Base-by-base conservation (phyloP, 805 yeast genomes). In the Phaffomyces antillensis region DNA sequence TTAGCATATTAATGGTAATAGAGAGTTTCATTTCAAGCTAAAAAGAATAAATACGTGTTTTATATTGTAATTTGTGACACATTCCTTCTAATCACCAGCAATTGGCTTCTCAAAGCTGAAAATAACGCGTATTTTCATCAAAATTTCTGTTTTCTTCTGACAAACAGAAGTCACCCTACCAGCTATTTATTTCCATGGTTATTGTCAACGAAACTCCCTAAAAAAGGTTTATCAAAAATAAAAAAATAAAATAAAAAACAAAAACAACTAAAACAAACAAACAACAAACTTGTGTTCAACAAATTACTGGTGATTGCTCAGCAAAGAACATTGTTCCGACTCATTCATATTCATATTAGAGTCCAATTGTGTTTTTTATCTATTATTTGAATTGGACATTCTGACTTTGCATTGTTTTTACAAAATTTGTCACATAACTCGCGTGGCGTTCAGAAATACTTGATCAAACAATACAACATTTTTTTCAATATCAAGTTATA, bases 391-490 rank as follows among this genome's bases (percentile, higher is more conserved):
- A 16, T 11, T 10, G 10, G 37, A 8, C 8, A 25, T 16, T 24
- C 12, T 20, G 35, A 36, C 31, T 35, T 28, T 28, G 30, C 30
- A 28, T 28, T 13, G 13, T 28, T 28, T 28, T 26, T 13, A 8
- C 11, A 7, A 7, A 20, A 20, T 28, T 28, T 43, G 39, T 43
- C 42, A 37, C 46, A 43, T n/a, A 36, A 36, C 34, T 35, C 43
- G 46, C 46, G 46, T 43, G 46, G 46, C 46, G 46, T 39, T 35
- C 28, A 36, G 18, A n/a, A 17, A 18, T 12, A 31, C n/a, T 11
- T 25, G n/a, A 15, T 11, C 8, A 11, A 25, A 24, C n/a, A 25
- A 26, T 23, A n/a, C 11, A 31, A 37, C 18, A 9, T 10, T 16
- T 10, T 7, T 4, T 17, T 16, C 8, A 32, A 5, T 8, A 20